Conservation (phyloP, 352 stramenopile species). For the Phytophthora multivora region DNA sequence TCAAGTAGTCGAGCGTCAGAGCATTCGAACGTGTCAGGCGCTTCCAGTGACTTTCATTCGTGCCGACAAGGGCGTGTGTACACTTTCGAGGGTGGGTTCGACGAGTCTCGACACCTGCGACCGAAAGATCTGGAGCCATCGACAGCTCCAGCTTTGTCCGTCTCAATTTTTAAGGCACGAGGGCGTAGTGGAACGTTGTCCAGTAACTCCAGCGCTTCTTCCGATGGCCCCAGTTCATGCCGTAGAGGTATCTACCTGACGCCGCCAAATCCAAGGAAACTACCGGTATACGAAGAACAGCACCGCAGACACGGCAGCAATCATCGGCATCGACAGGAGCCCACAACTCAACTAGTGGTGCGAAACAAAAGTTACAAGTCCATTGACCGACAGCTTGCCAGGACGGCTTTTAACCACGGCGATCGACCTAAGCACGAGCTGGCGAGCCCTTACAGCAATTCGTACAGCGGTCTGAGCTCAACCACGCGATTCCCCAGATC, state of each 20-base stretch:
- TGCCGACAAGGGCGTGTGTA: slow-evolving; percentile 12
- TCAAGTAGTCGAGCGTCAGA: slow-evolving; percentile 7
- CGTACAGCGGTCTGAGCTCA: slow-evolving; percentile 10
- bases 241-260: slow-evolving; percentile 10
- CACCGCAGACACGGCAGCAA: no score
- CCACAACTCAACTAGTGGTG: background rate
- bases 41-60: slow-evolving; percentile 6
- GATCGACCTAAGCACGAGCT: slow-evolving; percentile 3
- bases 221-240: slow-evolving; percentile 7
- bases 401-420: background rate
- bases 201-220: slow-evolving; percentile 16
- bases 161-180: slow-evolving; percentile 6
- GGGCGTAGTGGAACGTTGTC: slow-evolving; percentile 2
- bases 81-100: slow-evolving; percentile 4
- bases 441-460: slow-evolving; percentile 14
- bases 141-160: background rate
- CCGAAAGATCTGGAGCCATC: background rate
- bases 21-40: background rate
- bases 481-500: background rate
- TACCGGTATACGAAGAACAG: slow-evolving; percentile 11
- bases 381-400: slow-evolving; percentile 1
- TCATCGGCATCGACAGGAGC: background rate
- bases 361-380: slow-evolving; percentile 7
- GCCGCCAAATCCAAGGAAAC: slow-evolving; percentile 6
- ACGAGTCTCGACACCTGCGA: background rate